phyloP scores from a whole-genome alignment of 2,329 filamentous ascomycete genomes.

The Canariomyces notabilis region DNA sequence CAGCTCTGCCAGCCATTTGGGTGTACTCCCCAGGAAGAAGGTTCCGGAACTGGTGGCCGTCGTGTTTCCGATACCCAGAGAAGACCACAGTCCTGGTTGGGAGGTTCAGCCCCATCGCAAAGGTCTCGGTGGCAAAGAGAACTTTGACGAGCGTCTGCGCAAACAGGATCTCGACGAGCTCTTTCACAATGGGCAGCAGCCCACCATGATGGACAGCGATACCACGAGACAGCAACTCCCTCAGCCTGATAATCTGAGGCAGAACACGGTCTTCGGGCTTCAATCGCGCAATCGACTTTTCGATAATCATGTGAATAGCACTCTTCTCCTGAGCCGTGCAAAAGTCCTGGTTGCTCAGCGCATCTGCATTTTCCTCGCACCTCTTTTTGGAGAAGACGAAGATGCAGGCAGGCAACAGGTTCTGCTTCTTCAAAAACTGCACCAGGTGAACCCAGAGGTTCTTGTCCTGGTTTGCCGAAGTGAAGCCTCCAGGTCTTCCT shows the following conservation, averaged over 20 bases:
- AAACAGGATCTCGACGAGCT: conserved; percentile 94
- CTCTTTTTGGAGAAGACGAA: conserved; percentile 99
- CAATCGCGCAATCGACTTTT: conserved; percentile 85
- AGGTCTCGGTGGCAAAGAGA: conserved; percentile 95
- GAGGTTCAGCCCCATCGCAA: conserved; percentile 95
- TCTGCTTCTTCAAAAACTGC: conserved; percentile 81
- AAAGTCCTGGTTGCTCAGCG: conserved; percentile 90
- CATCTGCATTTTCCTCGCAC: conserved; percentile 95
- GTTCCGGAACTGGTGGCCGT: conserved; percentile 87
- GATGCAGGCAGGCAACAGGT: conserved; percentile 85
- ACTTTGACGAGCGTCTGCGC: conserved; percentile 94
- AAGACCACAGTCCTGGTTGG: conserved; percentile 96
- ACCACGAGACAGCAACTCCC: conserved; percentile 79
- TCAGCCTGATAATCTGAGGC: conserved; percentile 85
- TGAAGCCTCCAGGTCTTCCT: conserved; percentile 78
- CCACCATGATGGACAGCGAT: conserved; percentile 97
- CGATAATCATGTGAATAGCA: conserved; percentile 93
- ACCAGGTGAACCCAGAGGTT: conserved; percentile 96
- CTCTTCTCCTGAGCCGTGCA: conserved; percentile 93
- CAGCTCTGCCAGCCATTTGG: conserved; percentile 95
- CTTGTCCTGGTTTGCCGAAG: conserved; percentile 88
- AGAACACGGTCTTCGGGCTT: conserved; percentile 84
- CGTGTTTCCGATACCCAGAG: conserved; percentile 93
- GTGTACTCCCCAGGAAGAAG: conserved; percentile 94
- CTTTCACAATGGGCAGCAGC: conserved; percentile 91